phyloP scores from a whole-genome alignment of 108 stramenopile species.

The Cyclotella distinguenda region DNA sequence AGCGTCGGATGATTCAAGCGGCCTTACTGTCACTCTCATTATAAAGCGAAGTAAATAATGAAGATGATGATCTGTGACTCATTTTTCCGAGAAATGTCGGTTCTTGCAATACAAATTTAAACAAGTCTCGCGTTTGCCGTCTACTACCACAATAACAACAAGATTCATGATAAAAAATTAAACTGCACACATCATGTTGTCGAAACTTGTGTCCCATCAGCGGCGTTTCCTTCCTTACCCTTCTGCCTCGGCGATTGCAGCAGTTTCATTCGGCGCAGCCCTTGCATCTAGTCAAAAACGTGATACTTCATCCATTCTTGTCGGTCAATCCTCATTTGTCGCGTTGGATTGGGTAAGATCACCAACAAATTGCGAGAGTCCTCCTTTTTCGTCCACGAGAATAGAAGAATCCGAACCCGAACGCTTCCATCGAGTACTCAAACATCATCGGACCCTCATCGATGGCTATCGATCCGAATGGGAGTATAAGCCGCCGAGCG shows the following conservation, averaged over 20 bases:
- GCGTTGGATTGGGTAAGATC: neutral
- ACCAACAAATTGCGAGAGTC: slow-evolving; percentile 2
- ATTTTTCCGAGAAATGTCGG: no score
- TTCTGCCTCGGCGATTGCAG: no score
- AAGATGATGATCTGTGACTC: no score
- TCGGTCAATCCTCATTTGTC: neutral
- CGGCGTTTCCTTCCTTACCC: no score
- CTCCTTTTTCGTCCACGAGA: neutral
- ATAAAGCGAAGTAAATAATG: no score
- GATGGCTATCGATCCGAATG: slow-evolving; percentile 30
- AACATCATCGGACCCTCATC: slow-evolving; percentile 22
- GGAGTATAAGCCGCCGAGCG: slow-evolving; percentile 31
- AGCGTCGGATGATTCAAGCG: neutral
- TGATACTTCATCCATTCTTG: neutral
- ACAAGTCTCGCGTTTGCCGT: no score
- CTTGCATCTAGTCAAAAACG: neutral
- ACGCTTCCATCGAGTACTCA: slow-evolving; percentile 22
- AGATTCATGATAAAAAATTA: no score
- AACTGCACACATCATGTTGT: no score
- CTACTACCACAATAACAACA: no score
- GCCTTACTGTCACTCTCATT: no score
- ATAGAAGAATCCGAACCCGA: slow-evolving; percentile 25
- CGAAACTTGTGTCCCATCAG: no score
- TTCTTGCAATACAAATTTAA: no score
- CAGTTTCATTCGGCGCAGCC: neutral